phyloP scores from a whole-genome alignment of 768 basidiomycete genomes.

The Dentipellis sp. region DNA sequence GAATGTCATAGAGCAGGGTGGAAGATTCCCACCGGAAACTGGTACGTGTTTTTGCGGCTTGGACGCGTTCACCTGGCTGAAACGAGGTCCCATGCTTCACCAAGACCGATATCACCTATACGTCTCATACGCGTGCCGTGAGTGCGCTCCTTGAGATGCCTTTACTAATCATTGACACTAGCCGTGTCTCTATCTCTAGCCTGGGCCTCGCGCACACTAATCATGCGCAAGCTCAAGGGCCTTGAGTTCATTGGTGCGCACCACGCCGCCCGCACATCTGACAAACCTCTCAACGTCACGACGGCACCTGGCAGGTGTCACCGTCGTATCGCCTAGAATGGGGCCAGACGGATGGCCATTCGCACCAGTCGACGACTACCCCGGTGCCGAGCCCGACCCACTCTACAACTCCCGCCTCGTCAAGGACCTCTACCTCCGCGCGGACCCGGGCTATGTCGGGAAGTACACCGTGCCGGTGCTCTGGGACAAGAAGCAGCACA shows the following conservation, averaged over 20 bases:
- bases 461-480: conserved; percentile 84
- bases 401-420: conserved; percentile 63
- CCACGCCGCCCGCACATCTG: not conserved
- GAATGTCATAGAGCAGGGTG: conserved; percentile 43
- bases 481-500: conserved; percentile 84
- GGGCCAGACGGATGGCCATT: conserved; percentile 84
- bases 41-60: conserved; percentile 34
- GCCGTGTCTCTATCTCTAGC: conserved; percentile 31
- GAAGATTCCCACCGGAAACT: conserved; percentile 63
- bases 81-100: not conserved
- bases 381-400: conserved; percentile 67
- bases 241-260: conserved; percentile 72
- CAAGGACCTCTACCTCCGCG: conserved; percentile 79
- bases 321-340: conserved; percentile 82
- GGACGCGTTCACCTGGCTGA: not conserved
- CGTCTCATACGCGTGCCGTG: conserved; percentile 81
- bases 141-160: conserved; percentile 17
- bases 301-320: conserved; percentile 42
- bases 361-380: conserved; percentile 55
- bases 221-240: conserved; percentile 86
- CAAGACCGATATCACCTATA: conserved; percentile 87
- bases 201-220: conserved; percentile 90
- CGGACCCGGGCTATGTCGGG: conserved; percentile 61
- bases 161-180: not conserved
- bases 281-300: not conserved